A percentile compares a stretch with the other conserved stretches of the same genome.
phyloP scores from a whole-genome alignment of 352 stramenopile genomes.

The Globisporangium barbulae region DNA sequence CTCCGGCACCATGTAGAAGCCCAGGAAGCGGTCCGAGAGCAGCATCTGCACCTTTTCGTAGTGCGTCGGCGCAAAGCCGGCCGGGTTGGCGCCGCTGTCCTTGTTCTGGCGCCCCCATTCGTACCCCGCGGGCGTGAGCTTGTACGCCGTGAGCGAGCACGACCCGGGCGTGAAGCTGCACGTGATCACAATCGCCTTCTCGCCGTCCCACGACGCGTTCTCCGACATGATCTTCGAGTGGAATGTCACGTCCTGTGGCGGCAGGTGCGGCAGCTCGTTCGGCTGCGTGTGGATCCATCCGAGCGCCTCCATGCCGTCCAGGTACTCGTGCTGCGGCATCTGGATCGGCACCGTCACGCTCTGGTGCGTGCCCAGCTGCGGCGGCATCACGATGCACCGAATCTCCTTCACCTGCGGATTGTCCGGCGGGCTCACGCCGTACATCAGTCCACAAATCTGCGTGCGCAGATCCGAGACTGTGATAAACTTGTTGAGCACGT shows the following conservation, averaged over 20 bases:
- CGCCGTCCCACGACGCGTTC: conserved; percentile 95
- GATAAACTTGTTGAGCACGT: conserved; percentile 99
- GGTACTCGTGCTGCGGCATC: conserved; percentile 95
- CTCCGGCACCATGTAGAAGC: conserved; percentile 99
- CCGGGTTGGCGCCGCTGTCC: conserved; percentile 92
- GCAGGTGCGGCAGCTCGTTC: conserved; percentile 96
- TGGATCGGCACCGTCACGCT: conserved; percentile 96
- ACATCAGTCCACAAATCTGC: conserved; percentile 98
- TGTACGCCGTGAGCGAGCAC: conserved; percentile 99
- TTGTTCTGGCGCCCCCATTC: conserved; percentile 99
- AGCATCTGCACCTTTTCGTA: conserved; percentile 99
- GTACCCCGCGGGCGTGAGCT: conserved; percentile 94
- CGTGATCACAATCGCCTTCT: conserved; percentile 98
- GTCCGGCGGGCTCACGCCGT: conserved; percentile 97
- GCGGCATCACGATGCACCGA: conserved; percentile 98
- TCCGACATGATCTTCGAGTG: conserved; percentile 97
- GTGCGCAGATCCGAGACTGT: conserved; percentile 97
- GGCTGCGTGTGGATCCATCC: conserved; percentile 99
- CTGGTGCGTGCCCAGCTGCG: conserved; percentile 98
- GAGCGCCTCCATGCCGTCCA: conserved; percentile 97
- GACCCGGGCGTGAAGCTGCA: conserved; percentile 99
- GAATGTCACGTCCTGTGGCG: conserved; percentile 95
- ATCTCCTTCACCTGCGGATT: conserved; percentile 99
- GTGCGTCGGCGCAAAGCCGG: conserved; percentile 95
- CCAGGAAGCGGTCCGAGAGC: conserved; percentile 98